Base-by-base conservation (phyloP, 495 filamentous ascomycete genomes). In the Choiromyces venosus region DNA sequence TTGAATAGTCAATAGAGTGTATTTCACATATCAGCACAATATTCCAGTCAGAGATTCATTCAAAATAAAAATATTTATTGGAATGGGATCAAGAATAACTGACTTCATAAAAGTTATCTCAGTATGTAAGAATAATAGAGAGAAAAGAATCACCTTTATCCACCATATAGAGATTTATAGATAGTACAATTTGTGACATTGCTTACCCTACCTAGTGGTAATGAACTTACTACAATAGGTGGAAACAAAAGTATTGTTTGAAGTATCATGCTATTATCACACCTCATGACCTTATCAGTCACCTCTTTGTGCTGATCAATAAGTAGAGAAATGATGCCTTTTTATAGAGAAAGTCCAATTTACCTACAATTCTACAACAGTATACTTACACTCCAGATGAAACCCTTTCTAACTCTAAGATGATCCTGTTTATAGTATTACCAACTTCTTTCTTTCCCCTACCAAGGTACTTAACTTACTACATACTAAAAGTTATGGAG, bases 261-360 rank as follows among this genome's bases (percentile, higher is more conserved):
- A 67, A 72, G 25, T 72, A 72, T 46, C 70, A 72, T 68, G 44
- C 56, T 36, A 39, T 72, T 4, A 3, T 72, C 9, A 67, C 70
- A 44, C 56, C 70, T 19, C 29, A 72, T 67, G 2, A 61, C 8
- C 19, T 72, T 10, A 68, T 68, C 21, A 61, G 29, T 67, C 56
- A 68, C 67, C 40, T 68, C 21, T 68, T 68, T 72, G 70, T n/a
- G 8, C 33, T 36, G 29, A 37, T 72, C 7, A 42, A 72, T 18
- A 61, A 42, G 1, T 36, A 35, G n/a, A 52, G 44, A 68, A 25
- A 72, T 67, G 56, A 72, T 40, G 7, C 19, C 10, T 61, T 67
- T 72, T 36, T 72, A 14, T 72, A 39, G n/a, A 25, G 25, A 33
- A 35, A 72, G 25, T n/a, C 12, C 19, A 40, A 67, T 35, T n/a